Percentiles rank a stretch among this genome's conserved stretches.
phyloP scores from a whole-genome alignment of 768 basidiomycete species.

The Boletus eberwhitei region DNA sequence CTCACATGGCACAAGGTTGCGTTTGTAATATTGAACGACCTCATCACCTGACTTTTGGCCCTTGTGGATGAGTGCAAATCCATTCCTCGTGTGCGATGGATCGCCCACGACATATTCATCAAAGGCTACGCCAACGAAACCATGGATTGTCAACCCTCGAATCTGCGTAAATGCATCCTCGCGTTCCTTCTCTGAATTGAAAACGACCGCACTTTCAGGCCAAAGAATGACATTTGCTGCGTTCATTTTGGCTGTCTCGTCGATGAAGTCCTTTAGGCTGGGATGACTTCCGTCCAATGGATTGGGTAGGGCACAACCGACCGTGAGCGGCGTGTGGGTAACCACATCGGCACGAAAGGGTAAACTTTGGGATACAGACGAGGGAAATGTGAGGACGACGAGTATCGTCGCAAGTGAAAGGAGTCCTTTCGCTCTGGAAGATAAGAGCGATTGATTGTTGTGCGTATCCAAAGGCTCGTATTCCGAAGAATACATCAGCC shows the following conservation, averaged over 20 bases:
- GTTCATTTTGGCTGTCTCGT: conserved; percentile 48
- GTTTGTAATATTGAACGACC: conserved; percentile 65
- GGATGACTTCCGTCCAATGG: conserved; percentile 41
- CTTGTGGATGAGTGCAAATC: conserved; percentile 54
- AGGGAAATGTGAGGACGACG: conserved; percentile 51
- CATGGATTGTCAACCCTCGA: conserved; percentile 22
- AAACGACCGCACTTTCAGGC: conserved; percentile 78
- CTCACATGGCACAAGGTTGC: conserved; percentile 75
- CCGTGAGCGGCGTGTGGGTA: conserved; percentile 51
- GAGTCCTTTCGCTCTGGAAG: conserved; percentile 25
- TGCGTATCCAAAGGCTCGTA: conserved; percentile 11
- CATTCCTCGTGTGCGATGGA: conserved; percentile 49
- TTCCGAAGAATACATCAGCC: conserved; percentile 48
- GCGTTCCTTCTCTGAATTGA: conserved; percentile 50
- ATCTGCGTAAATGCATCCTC: conserved; percentile 47
- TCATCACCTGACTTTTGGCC: conserved; percentile 35
- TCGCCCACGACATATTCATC: conserved; percentile 53
- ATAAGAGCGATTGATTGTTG: conserved; percentile 8
- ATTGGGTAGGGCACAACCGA: conserved; percentile 68
- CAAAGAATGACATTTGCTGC: conserved; percentile 63
- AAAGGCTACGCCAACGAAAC: conserved; percentile 68
- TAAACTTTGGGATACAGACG: conserved; percentile 41
- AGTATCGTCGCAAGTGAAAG: conserved; percentile 41
- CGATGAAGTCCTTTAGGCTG: conserved; percentile 58
- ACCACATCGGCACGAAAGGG: conserved; percentile 37